A percentile compares a stretch with the other conserved stretches of the same genome.
These are phyloP conservation scores for Haematococcus lacustris DNA, from an alignment of 139 green algal genomes.

Conservation along the genomic window DNA sequence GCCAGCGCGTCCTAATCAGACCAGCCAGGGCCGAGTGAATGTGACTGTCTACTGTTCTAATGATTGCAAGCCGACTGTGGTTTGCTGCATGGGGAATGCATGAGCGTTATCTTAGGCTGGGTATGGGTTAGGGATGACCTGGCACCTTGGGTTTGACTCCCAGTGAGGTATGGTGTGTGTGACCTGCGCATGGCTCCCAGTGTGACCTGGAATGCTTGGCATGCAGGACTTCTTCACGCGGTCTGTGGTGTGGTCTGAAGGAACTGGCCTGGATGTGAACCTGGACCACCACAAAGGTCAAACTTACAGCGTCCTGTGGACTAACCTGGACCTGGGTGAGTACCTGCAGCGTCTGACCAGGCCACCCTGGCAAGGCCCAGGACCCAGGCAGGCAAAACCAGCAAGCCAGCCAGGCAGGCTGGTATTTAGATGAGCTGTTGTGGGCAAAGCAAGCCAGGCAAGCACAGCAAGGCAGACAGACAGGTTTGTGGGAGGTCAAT, in stretches of 20 bases:
- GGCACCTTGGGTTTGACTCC: background rate
- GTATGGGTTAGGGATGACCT: background rate
- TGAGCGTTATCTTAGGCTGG: background rate
- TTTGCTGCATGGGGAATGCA: background rate
- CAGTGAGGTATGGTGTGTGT: background rate
- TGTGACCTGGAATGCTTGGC: too few relatives aligned
- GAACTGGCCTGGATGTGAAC: background rate
- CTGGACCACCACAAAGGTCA: background rate
- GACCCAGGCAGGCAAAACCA: background rate
- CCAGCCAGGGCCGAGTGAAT: background rate
- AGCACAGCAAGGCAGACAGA: too few relatives aligned
- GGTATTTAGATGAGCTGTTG: background rate
- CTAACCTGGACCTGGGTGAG: background rate
- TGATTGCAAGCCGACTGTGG: background rate
- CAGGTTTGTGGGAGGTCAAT: background rate
- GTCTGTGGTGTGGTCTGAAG: background rate
- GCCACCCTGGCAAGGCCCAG: background rate
- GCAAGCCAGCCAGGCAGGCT: background rate
- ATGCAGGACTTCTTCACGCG: background rate
- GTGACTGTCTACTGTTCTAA: background rate
- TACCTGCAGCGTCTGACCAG: background rate
- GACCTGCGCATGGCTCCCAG: background rate
- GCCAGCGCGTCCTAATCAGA: background rate
- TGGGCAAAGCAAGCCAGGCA: too few relatives aligned
- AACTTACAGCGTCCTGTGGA: background rate